Conservation (phyloP, 169 alveolate genomes). For the Plasmodium yoelii region DNA sequence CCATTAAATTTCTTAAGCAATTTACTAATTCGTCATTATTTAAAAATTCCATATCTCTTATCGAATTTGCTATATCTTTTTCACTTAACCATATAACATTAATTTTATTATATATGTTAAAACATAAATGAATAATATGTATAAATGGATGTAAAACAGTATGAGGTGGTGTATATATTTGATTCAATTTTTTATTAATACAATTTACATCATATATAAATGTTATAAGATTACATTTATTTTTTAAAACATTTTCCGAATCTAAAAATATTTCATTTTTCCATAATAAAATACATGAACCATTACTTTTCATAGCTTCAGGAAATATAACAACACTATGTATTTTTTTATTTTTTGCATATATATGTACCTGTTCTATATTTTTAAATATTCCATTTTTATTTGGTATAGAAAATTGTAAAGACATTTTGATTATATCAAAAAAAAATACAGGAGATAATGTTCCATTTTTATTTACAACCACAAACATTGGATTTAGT, state of each 20-base stretch:
- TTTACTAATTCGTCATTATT: conserved; percentile 42
- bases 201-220: conserved; percentile 50
- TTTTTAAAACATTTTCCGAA: conserved; percentile 37
- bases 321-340: conserved; percentile 61
- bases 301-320: conserved; percentile 71
- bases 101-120: conserved; percentile 59
- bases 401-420: conserved; percentile 59
- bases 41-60: conserved; percentile 16
- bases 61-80: conserved; percentile 41
- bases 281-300: conserved; percentile 61
- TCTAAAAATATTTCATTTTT: conserved; percentile 53
- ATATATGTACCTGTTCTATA: conserved; percentile 51
- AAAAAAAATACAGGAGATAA: conserved; percentile 48
- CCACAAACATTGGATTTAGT: conserved; percentile 49
- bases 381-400: conserved; percentile 56
- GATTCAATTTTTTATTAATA: conserved; percentile 25
- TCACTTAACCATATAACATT: conserved; percentile 62
- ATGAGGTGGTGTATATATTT: conserved; percentile 55
- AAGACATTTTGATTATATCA: conserved; percentile 48
- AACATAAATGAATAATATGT: conserved; percentile 57
- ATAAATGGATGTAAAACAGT: conserved; percentile 70
- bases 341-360: conserved; percentile 58
- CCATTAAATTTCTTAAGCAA: conserved; percentile 56
- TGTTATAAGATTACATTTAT: conserved; percentile 52
- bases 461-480: conserved; percentile 61